Evolutionary conservation across 345 rosid genomes (phyloP).

Genomic region (Boechera divaricarpa): DNA sequence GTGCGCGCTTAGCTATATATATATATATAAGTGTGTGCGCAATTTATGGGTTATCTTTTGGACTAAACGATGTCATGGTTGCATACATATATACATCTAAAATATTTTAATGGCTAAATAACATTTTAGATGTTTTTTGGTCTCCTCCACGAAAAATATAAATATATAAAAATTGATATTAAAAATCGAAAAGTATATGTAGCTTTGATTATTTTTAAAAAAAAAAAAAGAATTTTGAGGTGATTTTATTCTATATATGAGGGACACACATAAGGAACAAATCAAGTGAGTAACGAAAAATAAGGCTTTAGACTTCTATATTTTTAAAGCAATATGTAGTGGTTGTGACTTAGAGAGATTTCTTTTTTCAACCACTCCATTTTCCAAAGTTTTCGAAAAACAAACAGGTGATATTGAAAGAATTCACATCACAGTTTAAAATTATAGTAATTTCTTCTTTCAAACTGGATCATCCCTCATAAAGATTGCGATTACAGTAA

Average conservation of each 20-base stretch:
- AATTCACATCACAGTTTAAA: not conserved
- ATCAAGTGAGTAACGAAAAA: conserved; percentile 2
- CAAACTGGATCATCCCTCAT: not conserved
- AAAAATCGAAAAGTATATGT: not conserved
- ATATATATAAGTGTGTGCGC: not conserved
- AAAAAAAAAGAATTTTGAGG: not conserved
- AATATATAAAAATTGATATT: not conserved
- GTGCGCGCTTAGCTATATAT: not conserved
- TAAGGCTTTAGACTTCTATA: not conserved
- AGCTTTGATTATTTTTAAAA: not conserved
- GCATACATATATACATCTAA: not conserved
- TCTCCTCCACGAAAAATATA: not conserved
- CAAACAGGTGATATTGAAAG: not conserved
- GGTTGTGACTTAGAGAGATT: conserved; percentile 3
- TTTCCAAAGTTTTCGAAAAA: not conserved
- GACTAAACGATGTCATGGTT: not conserved
- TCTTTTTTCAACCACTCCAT: conserved; percentile 12
- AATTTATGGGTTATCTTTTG: conserved; percentile 10
- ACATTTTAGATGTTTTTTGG: not conserved
- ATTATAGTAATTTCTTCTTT: not conserved
- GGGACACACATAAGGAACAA: conserved; percentile 6
- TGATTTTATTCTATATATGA: not conserved
- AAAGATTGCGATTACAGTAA: not conserved
- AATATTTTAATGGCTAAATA: not conserved
- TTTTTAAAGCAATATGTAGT: conserved; percentile 22